Conservation (phyloP, 176 grass and related monocot species). For the Triticum dicoccoides region DNA sequence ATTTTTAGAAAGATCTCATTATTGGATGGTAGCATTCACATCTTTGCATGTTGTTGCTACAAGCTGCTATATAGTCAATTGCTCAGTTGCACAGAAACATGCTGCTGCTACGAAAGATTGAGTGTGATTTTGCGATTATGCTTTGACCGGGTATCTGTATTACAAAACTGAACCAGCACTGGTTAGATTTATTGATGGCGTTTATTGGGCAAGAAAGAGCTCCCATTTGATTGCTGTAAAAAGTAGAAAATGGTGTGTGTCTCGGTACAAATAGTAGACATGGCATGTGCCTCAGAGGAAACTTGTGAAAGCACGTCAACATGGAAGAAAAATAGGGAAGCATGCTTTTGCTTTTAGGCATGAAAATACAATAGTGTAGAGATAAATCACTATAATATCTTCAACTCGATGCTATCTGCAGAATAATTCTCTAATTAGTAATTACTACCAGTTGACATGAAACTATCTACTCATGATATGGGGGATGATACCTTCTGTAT, state of each 20-base stretch:
- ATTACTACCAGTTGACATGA: slow-evolving; percentile 18
- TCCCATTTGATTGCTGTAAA: not conserved
- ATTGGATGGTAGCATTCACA: slow-evolving; percentile 7
- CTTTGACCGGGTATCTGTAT: not conserved
- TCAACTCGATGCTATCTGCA: not conserved
- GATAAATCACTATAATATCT: not conserved
- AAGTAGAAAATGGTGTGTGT: not conserved
- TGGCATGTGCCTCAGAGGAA: not conserved
- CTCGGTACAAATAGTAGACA: not conserved
- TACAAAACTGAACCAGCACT: not conserved
- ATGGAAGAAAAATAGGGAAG: not conserved
- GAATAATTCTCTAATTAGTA: not conserved
- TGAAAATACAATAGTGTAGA: slow-evolving; percentile 10
- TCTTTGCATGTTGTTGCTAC: slow-evolving; percentile 2
- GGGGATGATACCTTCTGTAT: not conserved
- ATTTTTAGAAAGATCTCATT: slow-evolving; percentile 6
- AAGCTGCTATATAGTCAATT: not conserved
- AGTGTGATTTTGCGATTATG: not conserved
- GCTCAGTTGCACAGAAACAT: not conserved
- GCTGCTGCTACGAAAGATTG: not conserved
- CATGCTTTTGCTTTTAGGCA: not conserved
- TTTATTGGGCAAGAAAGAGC: not conserved
- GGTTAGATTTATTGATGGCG: not conserved
- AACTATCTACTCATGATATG: slow-evolving; percentile 5
- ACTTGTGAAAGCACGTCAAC: slow-evolving; percentile 1